Conservation (phyloP, 352 stramenopile genomes). For the Pythium chondricola region DNA sequence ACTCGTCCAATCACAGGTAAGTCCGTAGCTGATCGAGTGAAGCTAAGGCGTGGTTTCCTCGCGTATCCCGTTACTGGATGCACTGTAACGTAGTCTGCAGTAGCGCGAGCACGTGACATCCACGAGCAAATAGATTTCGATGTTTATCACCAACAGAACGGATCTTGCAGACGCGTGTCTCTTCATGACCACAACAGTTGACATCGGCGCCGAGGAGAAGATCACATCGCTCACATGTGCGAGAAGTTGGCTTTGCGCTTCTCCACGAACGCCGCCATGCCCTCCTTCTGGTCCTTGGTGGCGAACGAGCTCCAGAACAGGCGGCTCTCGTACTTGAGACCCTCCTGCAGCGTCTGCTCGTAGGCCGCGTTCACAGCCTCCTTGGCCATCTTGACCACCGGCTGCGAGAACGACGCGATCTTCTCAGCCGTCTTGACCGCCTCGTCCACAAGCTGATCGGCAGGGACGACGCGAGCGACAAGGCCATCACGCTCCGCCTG, state of each 20-base stretch:
- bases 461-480: slow-evolving; percentile 90
- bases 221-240: slow-evolving; percentile 89
- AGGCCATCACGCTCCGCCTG: slow-evolving; percentile 93
- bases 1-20: slow-evolving; percentile 4
- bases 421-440: slow-evolving; percentile 94
- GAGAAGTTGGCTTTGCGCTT: slow-evolving; percentile 96
- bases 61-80: no score
- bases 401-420: slow-evolving; percentile 94
- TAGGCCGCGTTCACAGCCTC: slow-evolving; percentile 92
- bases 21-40: not conserved
- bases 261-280: slow-evolving; percentile 97
- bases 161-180: no score
- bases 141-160: no score
- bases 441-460: slow-evolving; percentile 90
- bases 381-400: slow-evolving; percentile 96
- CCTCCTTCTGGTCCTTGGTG: slow-evolving; percentile 91
- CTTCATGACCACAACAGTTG: no score
- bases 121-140: no score
- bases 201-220: no score
- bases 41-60: not conserved
- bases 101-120: no score
- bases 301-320: slow-evolving; percentile 98
- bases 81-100: no score
- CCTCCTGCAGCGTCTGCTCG: slow-evolving; percentile 93
- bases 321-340: slow-evolving; percentile 94